A percentile compares a stretch with the other conserved stretches of the same genome.
Evolutionary conservation across 148 eudicot genomes (phyloP).

Genomic region (Arctostaphylos glauca): DNA sequence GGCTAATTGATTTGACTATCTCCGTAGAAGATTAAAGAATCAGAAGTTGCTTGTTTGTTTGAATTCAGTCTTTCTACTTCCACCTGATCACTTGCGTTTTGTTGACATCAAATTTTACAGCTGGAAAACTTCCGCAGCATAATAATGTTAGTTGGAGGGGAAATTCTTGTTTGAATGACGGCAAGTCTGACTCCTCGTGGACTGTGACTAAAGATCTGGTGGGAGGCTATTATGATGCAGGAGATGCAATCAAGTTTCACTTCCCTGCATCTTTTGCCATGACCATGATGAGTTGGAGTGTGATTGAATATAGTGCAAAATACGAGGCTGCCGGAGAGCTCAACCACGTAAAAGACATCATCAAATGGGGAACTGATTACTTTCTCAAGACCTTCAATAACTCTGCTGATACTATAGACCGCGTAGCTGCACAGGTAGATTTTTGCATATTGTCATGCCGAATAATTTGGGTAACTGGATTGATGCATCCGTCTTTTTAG

Average conservation of each 20-base stretch:
- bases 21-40: background rate
- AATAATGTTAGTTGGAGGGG: constrained; percentile 98
- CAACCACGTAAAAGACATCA: constrained; percentile 73
- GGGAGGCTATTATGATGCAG: constrained; percentile 95
- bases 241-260: constrained; percentile 94
- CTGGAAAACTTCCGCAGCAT: constrained; percentile 86
- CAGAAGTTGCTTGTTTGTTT: background rate
- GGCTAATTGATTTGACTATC: background rate
- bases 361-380: constrained; percentile 97
- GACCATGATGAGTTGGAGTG: constrained; percentile 99
- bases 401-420: constrained; percentile 67
- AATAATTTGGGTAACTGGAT: background rate
- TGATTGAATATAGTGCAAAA: constrained; percentile 88
- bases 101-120: constrained; percentile 30
- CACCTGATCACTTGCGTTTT: background rate
- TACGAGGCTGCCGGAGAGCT: constrained; percentile 96
- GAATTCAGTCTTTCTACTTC: background rate
- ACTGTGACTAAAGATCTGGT: constrained; percentile 57
- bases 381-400: constrained; percentile 89
- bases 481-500: background rate
- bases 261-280: constrained; percentile 84
- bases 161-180: constrained; percentile 78
- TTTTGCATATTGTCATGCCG: background rate
- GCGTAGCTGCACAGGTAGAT: constrained; percentile 67
- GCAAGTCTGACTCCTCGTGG: constrained; percentile 41